Conservation (phyloP, 2,329 filamentous ascomycete genomes). For the Rutstroemia sp. region DNA sequence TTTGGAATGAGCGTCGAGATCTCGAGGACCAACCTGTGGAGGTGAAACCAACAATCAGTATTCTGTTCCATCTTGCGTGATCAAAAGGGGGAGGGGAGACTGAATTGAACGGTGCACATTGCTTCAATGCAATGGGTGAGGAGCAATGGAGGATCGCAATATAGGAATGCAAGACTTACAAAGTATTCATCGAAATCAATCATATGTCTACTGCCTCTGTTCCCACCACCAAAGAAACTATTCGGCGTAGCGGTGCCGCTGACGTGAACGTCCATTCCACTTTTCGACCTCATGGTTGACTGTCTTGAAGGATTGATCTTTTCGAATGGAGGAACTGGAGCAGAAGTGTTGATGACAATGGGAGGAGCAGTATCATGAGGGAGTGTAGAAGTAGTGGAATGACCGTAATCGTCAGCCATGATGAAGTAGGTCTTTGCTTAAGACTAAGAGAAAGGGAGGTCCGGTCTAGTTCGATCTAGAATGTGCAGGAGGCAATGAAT, state of each 20-base stretch:
- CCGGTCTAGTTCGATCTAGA: no score
- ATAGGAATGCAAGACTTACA: constrained; percentile 14
- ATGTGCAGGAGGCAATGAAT: no score
- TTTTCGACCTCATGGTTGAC: constrained; percentile 6
- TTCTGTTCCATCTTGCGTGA: not conserved
- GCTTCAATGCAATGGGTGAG: not conserved
- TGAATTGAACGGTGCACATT: not conserved
- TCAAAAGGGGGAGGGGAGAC: not conserved
- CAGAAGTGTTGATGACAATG: not conserved
- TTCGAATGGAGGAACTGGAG: not conserved
- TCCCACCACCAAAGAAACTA: not conserved
- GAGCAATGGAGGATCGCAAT: not conserved
- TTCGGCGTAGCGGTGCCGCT: constrained; percentile 5
- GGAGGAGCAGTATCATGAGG: not conserved
- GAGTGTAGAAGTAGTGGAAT: not conserved
- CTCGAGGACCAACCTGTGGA: constrained; percentile 47
- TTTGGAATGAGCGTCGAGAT: constrained; percentile 67
- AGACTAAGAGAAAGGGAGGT: no score
- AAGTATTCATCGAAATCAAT: constrained; percentile 23
- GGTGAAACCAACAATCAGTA: not conserved
- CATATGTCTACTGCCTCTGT: constrained; percentile 4
- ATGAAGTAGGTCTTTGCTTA: not conserved
- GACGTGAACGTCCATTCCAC: not conserved
- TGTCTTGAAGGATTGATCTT: not conserved
- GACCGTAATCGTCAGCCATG: not conserved